These are phyloP conservation scores for Pseudogymnoascus sp. DNA, from an alignment of 2,329 filamentous ascomycete species.

Conservation along the genomic window DNA sequence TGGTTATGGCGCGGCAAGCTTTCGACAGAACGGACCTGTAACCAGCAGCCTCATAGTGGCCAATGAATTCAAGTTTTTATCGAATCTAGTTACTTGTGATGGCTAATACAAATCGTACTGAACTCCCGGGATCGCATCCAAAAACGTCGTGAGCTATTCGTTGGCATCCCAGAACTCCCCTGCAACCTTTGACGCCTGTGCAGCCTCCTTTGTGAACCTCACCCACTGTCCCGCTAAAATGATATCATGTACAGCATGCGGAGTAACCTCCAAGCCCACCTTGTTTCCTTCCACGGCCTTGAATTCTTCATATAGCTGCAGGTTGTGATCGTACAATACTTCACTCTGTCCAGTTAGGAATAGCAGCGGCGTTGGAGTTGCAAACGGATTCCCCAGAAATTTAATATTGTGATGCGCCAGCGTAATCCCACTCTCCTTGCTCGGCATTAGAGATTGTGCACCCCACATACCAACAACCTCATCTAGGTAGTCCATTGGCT, in stretches of 20 bases:
- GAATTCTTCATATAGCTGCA: constrained; percentile 32
- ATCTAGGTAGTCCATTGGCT: constrained; percentile 35
- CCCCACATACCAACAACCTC: constrained; percentile 36
- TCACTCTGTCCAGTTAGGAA: constrained; percentile 35
- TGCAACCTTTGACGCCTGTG: constrained; percentile 10
- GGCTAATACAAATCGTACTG: not conserved
- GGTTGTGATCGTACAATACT: constrained; percentile 33
- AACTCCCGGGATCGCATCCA: not conserved
- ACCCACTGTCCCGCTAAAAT: constrained; percentile 32
- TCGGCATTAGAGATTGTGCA: constrained; percentile 26
- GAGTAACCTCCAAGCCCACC: constrained; percentile 34
- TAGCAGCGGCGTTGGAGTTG: constrained; percentile 32
- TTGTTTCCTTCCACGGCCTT: constrained; percentile 31
- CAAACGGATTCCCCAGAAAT: constrained; percentile 31
- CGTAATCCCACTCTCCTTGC: constrained; percentile 17
- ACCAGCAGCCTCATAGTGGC: not conserved
- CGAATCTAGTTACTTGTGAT: not conserved
- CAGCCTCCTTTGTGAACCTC: constrained; percentile 35
- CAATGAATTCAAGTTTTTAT: not conserved
- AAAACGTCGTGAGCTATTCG: not conserved
- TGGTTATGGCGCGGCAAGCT: not conserved
- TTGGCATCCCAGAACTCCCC: constrained; percentile 6
- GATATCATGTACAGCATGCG: constrained; percentile 38
- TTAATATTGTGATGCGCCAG: constrained; percentile 32
- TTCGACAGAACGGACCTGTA: not conserved